Percentiles rank a stretch among this genome's conserved stretches.
Conservation (phyloP, 2,329 filamentous ascomycete species). For the Phoma sp. region DNA sequence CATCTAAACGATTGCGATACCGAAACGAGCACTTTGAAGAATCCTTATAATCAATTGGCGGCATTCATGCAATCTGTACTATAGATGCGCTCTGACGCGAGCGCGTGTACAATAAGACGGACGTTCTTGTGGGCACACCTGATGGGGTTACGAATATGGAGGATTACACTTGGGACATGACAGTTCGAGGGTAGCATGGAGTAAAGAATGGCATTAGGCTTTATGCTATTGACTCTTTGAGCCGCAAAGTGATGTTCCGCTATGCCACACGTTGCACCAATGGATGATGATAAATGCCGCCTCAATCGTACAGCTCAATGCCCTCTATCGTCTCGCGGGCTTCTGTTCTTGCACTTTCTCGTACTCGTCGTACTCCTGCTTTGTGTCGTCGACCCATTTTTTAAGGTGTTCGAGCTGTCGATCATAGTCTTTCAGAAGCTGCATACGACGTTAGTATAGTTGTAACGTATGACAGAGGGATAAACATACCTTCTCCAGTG, state of each 20-base stretch:
- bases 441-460: background rate
- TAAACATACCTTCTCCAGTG: slow-evolving; percentile 72
- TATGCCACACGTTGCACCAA: slow-evolving; percentile 24
- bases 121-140: background rate
- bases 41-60: slow-evolving; percentile 3
- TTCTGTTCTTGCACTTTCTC: slow-evolving; percentile 46
- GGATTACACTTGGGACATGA: background rate
- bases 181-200: background rate
- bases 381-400: slow-evolving; percentile 65
- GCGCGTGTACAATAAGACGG: slow-evolving; percentile 15
- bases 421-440: slow-evolving; percentile 83
- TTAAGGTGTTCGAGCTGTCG: slow-evolving; percentile 77
- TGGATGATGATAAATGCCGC: slow-evolving; percentile 16
- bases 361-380: slow-evolving; percentile 65
- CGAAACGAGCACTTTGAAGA: background rate
- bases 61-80: slow-evolving; percentile 11
- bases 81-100: slow-evolving; percentile 7
- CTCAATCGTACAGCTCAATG: slow-evolving; percentile 21
- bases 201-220: slow-evolving; percentile 9
- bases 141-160: background rate
- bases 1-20: slow-evolving; percentile 41
- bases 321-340: slow-evolving; percentile 29
- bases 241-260: slow-evolving; percentile 20
- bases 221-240: slow-evolving; percentile 4
- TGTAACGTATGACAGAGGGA: background rate